phyloP scores from a whole-genome alignment of 1,284 basidiomycete genomes.

The Cryptococcus sp. region DNA sequence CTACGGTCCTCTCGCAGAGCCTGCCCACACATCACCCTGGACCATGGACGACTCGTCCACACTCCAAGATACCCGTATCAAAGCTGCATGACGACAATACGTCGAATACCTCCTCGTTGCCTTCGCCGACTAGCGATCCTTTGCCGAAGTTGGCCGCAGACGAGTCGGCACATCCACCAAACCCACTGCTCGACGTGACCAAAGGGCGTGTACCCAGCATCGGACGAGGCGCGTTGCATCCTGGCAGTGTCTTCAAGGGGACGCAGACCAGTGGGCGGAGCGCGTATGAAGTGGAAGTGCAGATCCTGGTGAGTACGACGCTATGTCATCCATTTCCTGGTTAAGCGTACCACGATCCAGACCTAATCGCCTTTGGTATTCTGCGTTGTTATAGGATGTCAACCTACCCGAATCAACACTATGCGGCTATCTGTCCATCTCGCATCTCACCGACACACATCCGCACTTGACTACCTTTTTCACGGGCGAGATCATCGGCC shows the following conservation, averaged over 20 bases:
- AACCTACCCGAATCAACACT: constrained; percentile 75
- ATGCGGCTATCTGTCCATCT: constrained; percentile 85
- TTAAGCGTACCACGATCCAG: background rate
- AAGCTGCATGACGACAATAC: background rate
- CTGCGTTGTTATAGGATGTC: constrained; percentile 64
- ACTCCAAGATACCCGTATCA: background rate
- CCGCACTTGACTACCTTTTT: constrained; percentile 90
- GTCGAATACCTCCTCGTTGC: constrained; percentile 1
- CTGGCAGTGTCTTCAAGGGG: constrained; percentile 73
- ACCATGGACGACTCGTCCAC: constrained; percentile 33
- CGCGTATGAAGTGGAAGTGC: constrained; percentile 80
- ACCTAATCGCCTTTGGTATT: background rate
- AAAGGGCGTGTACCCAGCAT: constrained; percentile 70
- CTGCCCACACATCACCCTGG: constrained; percentile 31
- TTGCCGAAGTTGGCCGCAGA: background rate
- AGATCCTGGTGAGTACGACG: constrained; percentile 66
- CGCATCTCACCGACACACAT: constrained; percentile 84
- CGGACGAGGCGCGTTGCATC: constrained; percentile 75
- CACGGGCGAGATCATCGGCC: constrained; percentile 87
- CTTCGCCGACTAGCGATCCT: background rate
- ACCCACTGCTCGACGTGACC: constrained; percentile 71
- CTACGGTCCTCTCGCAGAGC: constrained; percentile 23
- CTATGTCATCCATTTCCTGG: background rate
- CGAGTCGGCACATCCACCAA: constrained; percentile 33
- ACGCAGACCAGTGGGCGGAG: constrained; percentile 81